phyloP scores from a whole-genome alignment of 805 yeast genomes.

The Lachancea cidri region DNA sequence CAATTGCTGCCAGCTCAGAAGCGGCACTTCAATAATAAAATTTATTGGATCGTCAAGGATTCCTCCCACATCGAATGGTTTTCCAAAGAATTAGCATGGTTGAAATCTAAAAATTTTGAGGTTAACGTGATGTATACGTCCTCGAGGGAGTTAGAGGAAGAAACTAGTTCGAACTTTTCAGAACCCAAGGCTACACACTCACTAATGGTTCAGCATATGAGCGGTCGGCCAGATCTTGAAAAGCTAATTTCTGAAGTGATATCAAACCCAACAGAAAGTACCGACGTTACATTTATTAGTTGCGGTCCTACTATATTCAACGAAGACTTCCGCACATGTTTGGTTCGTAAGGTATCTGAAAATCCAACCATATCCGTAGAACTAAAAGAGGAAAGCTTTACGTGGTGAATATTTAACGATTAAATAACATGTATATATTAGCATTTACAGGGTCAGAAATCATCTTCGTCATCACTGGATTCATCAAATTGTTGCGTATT shows the following conservation, averaged over 20 bases:
- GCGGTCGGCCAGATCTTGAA: constrained; percentile 45
- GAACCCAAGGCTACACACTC: constrained; percentile 4
- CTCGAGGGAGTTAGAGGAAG: constrained; percentile 5
- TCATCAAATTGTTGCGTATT: constrained; percentile 22
- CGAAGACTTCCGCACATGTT: constrained; percentile 48
- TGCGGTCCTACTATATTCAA: constrained; percentile 63
- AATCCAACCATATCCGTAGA: constrained; percentile 27
- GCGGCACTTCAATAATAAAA: constrained; percentile 35
- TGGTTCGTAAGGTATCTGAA: constrained; percentile 36
- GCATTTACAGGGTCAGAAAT: not conserved
- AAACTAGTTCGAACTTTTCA: constrained; percentile 3
- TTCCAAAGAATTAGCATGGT: constrained; percentile 35
- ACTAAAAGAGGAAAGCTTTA: constrained; percentile 32
- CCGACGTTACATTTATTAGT: constrained; percentile 48
- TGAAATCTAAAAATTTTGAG: constrained; percentile 30
- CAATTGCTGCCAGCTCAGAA: constrained; percentile 20
- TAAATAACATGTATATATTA: not conserved
- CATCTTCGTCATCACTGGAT: constrained; percentile 11
- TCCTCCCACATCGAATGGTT: constrained; percentile 48
- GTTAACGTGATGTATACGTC: constrained; percentile 13
- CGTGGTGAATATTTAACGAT: constrained; percentile 18
- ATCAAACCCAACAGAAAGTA: constrained; percentile 27
- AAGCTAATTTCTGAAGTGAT: constrained; percentile 36
- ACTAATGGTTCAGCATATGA: constrained; percentile 11
- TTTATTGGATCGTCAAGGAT: constrained; percentile 63